Conservation (phyloP, 371 early-diverging fungal species). For the Funneliformis caledonium region DNA sequence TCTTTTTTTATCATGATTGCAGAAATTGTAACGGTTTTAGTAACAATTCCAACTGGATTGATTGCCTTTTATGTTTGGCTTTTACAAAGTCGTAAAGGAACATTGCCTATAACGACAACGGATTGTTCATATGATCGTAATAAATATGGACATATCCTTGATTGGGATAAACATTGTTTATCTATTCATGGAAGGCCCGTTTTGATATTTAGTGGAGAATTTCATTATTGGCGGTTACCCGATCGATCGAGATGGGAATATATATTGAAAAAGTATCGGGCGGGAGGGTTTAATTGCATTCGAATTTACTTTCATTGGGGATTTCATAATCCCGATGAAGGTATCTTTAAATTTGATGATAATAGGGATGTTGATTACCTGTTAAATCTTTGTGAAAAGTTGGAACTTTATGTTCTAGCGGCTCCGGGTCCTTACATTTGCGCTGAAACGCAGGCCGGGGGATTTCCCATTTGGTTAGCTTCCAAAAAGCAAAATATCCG, state of each 20-base stretch:
- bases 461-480: slow-evolving; percentile 83
- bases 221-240: slow-evolving; percentile 82
- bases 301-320: slow-evolving; percentile 95
- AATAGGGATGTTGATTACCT: slow-evolving; percentile 78
- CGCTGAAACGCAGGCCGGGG: slow-evolving; percentile 87
- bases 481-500: slow-evolving; percentile 78
- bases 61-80: slow-evolving; percentile 19
- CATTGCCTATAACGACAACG: slow-evolving; percentile 29
- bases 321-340: slow-evolving; percentile 79
- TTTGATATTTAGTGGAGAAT: slow-evolving; percentile 72
- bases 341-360: slow-evolving; percentile 79
- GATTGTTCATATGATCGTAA: slow-evolving; percentile 59
- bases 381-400: slow-evolving; percentile 72
- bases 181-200: slow-evolving; percentile 65
- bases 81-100: slow-evolving; percentile 23
- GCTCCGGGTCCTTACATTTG: slow-evolving; percentile 91
- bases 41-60: slow-evolving; percentile 12
- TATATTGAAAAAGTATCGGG: slow-evolving; percentile 66
- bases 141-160: slow-evolving; percentile 56
- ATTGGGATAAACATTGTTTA: slow-evolving; percentile 69
- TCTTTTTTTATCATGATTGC: background rate
- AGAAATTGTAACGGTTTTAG: slow-evolving; percentile 3
- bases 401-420: slow-evolving; percentile 79
- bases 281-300: slow-evolving; percentile 78
- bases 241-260: slow-evolving; percentile 62